Percentiles rank a stretch among this genome's conserved stretches.
These are phyloP conservation scores for Potentilla sterilis DNA, from an alignment of 306 rosid genomes.

Conservation along the genomic window DNA sequence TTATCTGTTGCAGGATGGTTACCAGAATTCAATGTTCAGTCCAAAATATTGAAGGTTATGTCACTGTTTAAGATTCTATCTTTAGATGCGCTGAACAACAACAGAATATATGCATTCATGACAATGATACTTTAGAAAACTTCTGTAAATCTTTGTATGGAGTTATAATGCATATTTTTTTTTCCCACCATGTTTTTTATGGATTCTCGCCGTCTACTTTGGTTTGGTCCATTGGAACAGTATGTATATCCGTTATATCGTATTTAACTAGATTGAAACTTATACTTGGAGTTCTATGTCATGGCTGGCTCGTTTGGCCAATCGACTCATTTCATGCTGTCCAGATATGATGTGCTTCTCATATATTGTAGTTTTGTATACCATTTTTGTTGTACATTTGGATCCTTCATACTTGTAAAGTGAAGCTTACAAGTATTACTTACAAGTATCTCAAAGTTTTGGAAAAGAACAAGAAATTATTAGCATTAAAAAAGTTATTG, in stretches of 20 bases:
- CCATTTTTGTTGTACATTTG: too few relatives aligned
- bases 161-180: background rate
- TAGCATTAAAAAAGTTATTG: too few relatives aligned
- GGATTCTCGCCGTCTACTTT: background rate
- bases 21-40: background rate
- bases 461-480: too few relatives aligned
- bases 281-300: too few relatives aligned
- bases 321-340: background rate
- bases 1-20: background rate
- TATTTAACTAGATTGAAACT: background rate
- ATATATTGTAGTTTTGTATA: too few relatives aligned
- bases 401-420: too few relatives aligned
- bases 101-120: background rate
- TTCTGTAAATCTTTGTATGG: background rate
- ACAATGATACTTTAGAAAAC: background rate
- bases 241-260: background rate
- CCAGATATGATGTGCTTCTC: background rate
- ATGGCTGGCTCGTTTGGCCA: background rate
- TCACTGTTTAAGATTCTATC: background rate
- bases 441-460: too few relatives aligned
- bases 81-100: background rate
- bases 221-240: background rate
- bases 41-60: background rate
- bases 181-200: background rate
- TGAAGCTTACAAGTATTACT: too few relatives aligned